Conservation (phyloP, 139 green algal species). For the Haematococcus lacustris region DNA sequence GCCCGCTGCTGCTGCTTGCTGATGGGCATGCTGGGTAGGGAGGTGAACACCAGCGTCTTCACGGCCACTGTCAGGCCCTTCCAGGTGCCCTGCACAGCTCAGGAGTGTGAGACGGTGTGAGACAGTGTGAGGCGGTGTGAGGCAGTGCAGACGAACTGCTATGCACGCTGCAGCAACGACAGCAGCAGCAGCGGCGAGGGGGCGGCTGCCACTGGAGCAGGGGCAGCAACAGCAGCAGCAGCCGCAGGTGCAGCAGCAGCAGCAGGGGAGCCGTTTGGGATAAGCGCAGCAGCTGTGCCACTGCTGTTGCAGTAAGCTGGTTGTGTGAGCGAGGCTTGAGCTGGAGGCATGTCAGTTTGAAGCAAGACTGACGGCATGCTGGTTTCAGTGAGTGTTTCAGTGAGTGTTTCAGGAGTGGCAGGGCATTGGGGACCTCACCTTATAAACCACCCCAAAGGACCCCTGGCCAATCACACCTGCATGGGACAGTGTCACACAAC, state of each 20-base stretch:
- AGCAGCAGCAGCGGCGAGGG: background rate
- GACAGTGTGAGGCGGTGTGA: background rate
- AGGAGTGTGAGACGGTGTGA: background rate
- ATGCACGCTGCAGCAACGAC: background rate
- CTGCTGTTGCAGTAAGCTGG: too few species aligned
- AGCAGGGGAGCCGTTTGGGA: too few species aligned
- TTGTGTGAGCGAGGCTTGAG: too few species aligned
- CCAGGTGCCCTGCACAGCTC: too few species aligned
- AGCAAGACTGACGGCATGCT: background rate
- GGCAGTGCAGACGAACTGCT: background rate
- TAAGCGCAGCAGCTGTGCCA: too few species aligned
- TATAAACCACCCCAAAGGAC: slow-evolving; percentile 23
- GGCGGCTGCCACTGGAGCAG: too few species aligned
- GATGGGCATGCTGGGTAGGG: slow-evolving; percentile 11
- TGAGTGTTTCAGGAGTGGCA: too few species aligned
- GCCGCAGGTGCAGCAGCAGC: too few species aligned
- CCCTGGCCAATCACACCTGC: slow-evolving; percentile 20
- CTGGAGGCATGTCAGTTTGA: too few species aligned
- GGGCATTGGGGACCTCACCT: background rate
- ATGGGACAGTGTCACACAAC: too few species aligned
- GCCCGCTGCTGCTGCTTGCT: slow-evolving; percentile 14
- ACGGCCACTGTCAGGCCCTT: slow-evolving; percentile 34
- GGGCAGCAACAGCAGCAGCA: too few species aligned
- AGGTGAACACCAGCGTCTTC: slow-evolving; percentile 33
- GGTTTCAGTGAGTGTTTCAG: background rate